Evolutionary conservation across 2,329 filamentous ascomycete genomes (phyloP).

Genomic region (Fusarium hostae): DNA sequence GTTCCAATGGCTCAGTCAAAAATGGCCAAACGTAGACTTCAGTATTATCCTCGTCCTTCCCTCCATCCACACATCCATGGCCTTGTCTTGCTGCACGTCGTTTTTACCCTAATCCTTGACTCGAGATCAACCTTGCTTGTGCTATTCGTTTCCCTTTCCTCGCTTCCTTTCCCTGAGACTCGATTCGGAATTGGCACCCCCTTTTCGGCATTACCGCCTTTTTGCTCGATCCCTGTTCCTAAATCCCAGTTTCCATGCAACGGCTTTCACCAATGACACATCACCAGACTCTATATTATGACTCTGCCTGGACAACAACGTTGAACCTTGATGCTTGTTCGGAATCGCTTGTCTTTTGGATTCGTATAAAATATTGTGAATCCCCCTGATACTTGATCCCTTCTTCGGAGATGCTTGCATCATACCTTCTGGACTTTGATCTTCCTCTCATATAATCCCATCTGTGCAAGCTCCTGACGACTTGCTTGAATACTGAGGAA

Average conservation of each 20-base stretch:
- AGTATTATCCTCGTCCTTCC: constrained; percentile 18
- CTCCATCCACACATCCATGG: constrained; percentile 11
- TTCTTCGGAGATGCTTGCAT: not conserved
- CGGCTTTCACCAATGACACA: constrained; percentile 10
- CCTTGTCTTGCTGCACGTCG: constrained; percentile 2
- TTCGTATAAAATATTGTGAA: not conserved
- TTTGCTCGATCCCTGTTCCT: constrained; percentile 26
- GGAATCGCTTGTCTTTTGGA: not conserved
- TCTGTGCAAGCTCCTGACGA: not conserved
- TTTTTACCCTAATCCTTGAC: not conserved
- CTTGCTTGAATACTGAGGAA: too few species aligned
- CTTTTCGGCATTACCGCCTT: constrained; percentile 39
- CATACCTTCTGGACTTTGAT: not conserved
- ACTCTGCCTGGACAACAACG: not conserved
- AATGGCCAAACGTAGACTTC: constrained; percentile 1
- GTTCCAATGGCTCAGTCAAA: not conserved
- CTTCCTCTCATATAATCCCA: not conserved
- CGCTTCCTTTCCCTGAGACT: not conserved
- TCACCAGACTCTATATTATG: not conserved
- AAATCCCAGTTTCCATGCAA: too few species aligned
- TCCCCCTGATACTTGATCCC: not conserved
- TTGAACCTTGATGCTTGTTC: not conserved
- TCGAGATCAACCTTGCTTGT: not conserved
- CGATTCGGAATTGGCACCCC: constrained; percentile 32
- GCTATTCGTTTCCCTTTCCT: not conserved